Evolutionary conservation across 306 rosid species (phyloP).

Genomic region (Medicago arabica): DNA sequence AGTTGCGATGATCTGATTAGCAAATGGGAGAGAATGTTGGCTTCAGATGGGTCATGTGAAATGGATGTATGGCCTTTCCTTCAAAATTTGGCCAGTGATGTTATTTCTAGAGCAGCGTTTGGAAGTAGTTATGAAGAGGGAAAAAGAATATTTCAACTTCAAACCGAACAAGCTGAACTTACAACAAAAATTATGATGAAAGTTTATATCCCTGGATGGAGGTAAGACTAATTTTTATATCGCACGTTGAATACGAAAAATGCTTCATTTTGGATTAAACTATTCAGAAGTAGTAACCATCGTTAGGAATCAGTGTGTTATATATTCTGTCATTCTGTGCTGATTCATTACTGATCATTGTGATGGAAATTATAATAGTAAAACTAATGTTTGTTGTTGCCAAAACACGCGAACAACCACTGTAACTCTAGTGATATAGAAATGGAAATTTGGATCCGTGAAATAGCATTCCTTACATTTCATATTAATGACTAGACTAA

Average conservation of each 20-base stretch:
- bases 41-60: constrained; percentile 45
- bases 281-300: too few species aligned
- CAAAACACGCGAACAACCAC: too few species aligned
- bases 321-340: too few species aligned
- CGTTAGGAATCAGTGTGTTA: too few species aligned
- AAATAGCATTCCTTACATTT: not conserved
- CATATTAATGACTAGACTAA: not conserved
- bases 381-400: too few species aligned
- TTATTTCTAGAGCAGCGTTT: constrained; percentile 51
- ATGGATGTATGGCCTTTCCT: constrained; percentile 42
- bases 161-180: constrained; percentile 39
- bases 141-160: constrained; percentile 54
- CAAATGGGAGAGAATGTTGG: constrained; percentile 52
- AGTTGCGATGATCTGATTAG: constrained; percentile 49
- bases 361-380: too few species aligned
- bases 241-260: too few species aligned
- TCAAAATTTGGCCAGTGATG: constrained; percentile 41
- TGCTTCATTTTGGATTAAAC: too few species aligned
- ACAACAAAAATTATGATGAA: accelerated
- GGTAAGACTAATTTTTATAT: constrained; percentile 37
- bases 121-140: constrained; percentile 63
- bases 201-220: constrained; percentile 55
- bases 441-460: too few species aligned
- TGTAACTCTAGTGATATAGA: too few species aligned
- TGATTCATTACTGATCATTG: too few species aligned